phyloP scores from a whole-genome alignment of 352 stramenopile genomes.

The Thraustochytrium sp. region DNA sequence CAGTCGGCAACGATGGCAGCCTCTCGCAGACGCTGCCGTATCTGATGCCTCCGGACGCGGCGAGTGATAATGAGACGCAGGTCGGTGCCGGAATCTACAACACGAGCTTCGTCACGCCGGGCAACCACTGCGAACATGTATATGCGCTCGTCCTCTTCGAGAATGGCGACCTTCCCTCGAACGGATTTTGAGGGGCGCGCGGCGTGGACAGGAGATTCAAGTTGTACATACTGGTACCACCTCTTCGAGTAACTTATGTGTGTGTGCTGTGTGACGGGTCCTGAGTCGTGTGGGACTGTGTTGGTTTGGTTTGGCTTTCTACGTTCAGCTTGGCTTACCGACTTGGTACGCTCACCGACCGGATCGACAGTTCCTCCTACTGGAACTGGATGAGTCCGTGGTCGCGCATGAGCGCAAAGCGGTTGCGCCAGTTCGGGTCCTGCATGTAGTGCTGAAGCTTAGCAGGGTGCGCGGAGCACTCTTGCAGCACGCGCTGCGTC shows the following conservation, averaged over 20 bases:
- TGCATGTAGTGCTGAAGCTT: neutral
- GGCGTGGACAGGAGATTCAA: too few species aligned
- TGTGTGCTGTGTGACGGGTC: too few species aligned
- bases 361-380: neutral
- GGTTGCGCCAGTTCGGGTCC: neutral
- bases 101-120: neutral
- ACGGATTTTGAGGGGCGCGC: too few species aligned
- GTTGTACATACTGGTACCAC: too few species aligned
- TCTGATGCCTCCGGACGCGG: neutral
- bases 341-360: too few species aligned
- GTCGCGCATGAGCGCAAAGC: neutral
- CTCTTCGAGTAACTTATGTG: too few species aligned
- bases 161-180: neutral
- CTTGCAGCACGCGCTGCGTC: slow-evolving; percentile 5
- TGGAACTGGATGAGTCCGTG: neutral
- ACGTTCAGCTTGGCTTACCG: too few species aligned
- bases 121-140: neutral
- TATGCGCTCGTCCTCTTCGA: neutral
- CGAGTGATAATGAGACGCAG: neutral
- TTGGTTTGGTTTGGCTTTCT: too few species aligned
- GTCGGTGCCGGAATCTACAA: neutral
- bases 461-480: neutral
- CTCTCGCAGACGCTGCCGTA: neutral
- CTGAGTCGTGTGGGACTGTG: too few species aligned
- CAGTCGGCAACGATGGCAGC: neutral